Percentiles rank a stretch among this genome's conserved stretches.
Conservation (phyloP, 2,329 filamentous ascomycete genomes). For the Cladosporium sp. region DNA sequence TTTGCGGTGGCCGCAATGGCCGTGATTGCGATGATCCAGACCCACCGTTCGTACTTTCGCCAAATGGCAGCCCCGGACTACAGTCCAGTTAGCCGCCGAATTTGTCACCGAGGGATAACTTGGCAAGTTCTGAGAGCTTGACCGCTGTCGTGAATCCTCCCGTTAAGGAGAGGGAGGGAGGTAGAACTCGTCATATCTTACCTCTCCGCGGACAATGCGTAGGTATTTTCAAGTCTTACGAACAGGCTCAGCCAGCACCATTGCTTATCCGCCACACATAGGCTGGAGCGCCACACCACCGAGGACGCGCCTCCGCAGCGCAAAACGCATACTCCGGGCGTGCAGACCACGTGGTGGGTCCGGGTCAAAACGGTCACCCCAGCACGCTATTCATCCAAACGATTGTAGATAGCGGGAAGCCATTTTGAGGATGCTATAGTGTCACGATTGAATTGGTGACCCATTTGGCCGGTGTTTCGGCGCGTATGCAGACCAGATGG, state of each 20-base stretch:
- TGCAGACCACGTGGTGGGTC: slow-evolving; percentile 13
- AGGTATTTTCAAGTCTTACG: too few relatives aligned
- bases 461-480: neutral
- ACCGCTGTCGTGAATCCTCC: neutral
- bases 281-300: neutral
- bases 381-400: neutral
- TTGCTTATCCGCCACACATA: neutral
- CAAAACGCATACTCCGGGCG: slow-evolving; percentile 10
- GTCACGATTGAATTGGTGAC: too few relatives aligned
- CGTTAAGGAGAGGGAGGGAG: too few relatives aligned
- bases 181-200: too few relatives aligned
- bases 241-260: neutral
- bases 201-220: too few relatives aligned
- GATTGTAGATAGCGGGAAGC: neutral
- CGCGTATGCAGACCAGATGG: slow-evolving; percentile 6
- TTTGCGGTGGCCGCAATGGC: slow-evolving; percentile 5
- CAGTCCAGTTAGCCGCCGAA: neutral
- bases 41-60: neutral
- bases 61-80: too few relatives aligned
- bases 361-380: slow-evolving; percentile 10
- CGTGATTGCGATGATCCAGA: slow-evolving; percentile 11
- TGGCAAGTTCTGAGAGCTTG: neutral
- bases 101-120: neutral
- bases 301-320: slow-evolving; percentile 5
- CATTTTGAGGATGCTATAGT: neutral